Conservation (phyloP, 345 rosid genomes). For the Citropsis articulata region DNA sequence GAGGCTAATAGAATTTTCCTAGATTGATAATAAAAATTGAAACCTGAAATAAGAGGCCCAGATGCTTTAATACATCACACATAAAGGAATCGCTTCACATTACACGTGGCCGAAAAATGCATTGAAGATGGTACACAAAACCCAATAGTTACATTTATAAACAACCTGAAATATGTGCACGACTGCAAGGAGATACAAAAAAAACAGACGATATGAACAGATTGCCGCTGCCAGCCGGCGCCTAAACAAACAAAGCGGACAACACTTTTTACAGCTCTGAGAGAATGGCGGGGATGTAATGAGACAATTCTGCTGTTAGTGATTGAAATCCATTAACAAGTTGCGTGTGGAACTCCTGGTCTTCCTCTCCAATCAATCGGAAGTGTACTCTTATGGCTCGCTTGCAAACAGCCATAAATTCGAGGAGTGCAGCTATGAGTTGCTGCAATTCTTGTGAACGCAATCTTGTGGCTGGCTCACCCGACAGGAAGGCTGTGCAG, state of each 20-base stretch:
- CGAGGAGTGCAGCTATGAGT: constrained; percentile 93
- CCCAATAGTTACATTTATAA: constrained; percentile 17
- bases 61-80: not conserved
- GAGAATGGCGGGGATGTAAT: constrained; percentile 97
- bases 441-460: constrained; percentile 97
- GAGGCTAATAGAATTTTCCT: no score
- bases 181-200: not conserved
- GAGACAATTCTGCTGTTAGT: constrained; percentile 92
- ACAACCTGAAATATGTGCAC: constrained; percentile 17
- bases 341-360: constrained; percentile 98
- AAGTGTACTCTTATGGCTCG: constrained; percentile 94
- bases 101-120: not conserved
- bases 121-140: constrained; percentile 11
- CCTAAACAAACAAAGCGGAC: not conserved
- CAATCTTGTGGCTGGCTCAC: constrained; percentile 96
- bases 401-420: constrained; percentile 99
- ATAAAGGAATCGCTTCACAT: not conserved
- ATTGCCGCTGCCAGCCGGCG: not conserved
- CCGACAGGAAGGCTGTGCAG: constrained; percentile 97
- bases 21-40: not conserved
- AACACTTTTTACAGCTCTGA: constrained; percentile 64
- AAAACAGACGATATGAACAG: constrained; percentile 3
- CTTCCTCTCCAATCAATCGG: constrained; percentile 94
- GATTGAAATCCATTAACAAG: constrained; percentile 99
- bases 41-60: not conserved